These are phyloP conservation scores for Hyphopichia burtonii DNA, from an alignment of 1,139 yeast genomes.

Conservation along the genomic window DNA sequence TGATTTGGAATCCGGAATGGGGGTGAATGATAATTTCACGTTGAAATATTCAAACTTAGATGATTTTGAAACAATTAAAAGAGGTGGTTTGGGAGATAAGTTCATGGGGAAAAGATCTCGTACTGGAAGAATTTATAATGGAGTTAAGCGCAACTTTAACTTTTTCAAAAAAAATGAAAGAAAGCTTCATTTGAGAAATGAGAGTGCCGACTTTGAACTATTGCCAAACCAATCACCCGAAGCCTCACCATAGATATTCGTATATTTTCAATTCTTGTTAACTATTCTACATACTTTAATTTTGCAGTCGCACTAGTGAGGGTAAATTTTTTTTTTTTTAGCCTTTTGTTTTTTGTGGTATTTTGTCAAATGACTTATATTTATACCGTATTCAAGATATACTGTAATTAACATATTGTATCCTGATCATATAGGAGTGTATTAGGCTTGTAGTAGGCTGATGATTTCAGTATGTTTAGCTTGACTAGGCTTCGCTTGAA, in stretches of 20 bases:
- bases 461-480: too few relatives aligned
- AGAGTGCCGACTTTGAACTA: slow-evolving; percentile 3
- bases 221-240: background rate
- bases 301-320: too few relatives aligned
- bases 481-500: too few relatives aligned
- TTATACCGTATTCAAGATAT: too few relatives aligned
- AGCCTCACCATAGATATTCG: background rate
- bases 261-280: background rate
- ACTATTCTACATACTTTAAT: too few relatives aligned
- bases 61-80: slow-evolving; percentile 29
- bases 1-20: slow-evolving; percentile 22
- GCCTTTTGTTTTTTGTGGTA: too few relatives aligned
- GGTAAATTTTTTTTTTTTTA: too few relatives aligned
- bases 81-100: slow-evolving; percentile 10
- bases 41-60: slow-evolving; percentile 29
- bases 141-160: background rate
- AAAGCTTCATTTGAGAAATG: slow-evolving; percentile 1
- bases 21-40: slow-evolving; percentile 20
- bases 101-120: background rate
- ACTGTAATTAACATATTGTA: too few relatives aligned
- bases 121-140: slow-evolving; percentile 3
- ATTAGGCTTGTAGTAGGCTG: too few relatives aligned
- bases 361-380: too few relatives aligned
- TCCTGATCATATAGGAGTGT: too few relatives aligned
- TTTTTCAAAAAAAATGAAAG: background rate